Percentiles rank a stretch among this genome's conserved stretches.
Conservation (phyloP, 2,329 filamentous ascomycete species). For the Neofusicoccum parvum region DNA sequence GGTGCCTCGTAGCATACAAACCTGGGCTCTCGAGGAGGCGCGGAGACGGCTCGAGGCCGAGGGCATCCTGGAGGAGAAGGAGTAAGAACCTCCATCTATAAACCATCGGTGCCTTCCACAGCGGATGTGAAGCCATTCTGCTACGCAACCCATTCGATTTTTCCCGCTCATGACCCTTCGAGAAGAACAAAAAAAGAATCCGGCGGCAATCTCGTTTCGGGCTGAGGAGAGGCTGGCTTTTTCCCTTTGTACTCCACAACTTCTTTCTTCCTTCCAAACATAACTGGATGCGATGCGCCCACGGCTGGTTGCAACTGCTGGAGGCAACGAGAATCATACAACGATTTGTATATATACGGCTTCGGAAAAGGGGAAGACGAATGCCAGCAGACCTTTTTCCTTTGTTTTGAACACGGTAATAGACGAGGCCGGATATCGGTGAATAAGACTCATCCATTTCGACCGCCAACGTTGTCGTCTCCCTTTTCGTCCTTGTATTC, state of each 20-base stretch:
- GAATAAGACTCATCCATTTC: slow-evolving; percentile 12
- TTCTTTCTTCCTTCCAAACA: neutral
- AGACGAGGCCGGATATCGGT: slow-evolving; percentile 12
- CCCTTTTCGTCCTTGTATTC: neutral
- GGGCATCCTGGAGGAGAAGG: slow-evolving; percentile 78
- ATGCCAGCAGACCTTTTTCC: slow-evolving; percentile 5
- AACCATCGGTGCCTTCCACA: neutral
- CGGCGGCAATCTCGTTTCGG: slow-evolving; percentile 11
- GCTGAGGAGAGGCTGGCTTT: slow-evolving; percentile 11
- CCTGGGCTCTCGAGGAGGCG: slow-evolving; percentile 97
- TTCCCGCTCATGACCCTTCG: neutral
- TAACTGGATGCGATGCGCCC: neutral
- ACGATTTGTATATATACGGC: slow-evolving; percentile 16
- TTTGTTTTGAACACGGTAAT: slow-evolving; percentile 15
- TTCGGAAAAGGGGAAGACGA: neutral
- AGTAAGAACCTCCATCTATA: neutral
- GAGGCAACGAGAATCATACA: slow-evolving; percentile 16
- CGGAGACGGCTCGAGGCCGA: slow-evolving; percentile 92
- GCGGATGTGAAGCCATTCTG: neutral
- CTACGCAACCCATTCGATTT: neutral
- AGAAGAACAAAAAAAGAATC: neutral
- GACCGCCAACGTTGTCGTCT: slow-evolving; percentile 9
- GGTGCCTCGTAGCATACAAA: slow-evolving; percentile 76
- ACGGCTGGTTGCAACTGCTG: slow-evolving; percentile 2
- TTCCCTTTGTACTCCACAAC: neutral